phyloP scores from a whole-genome alignment of 192 early-diverging fungal genomes.

The Diversispora epigaea region DNA sequence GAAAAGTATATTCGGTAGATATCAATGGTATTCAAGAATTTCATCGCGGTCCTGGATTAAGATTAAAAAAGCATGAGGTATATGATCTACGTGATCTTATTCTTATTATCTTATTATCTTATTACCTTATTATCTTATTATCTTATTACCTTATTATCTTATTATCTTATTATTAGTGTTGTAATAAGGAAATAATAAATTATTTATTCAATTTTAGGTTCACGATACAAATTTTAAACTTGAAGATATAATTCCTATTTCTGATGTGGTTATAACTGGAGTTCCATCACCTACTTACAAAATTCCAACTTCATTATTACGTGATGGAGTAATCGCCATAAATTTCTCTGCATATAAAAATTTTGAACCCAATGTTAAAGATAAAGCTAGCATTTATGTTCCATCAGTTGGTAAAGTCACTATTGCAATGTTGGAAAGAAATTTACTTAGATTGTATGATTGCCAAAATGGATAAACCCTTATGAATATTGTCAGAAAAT shows the following conservation, averaged over 20 bases:
- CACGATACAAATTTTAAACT: conserved; percentile 68
- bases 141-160: background rate
- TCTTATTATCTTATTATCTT: background rate
- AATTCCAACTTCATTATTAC: conserved; percentile 79
- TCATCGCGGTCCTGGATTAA: conserved; percentile 65
- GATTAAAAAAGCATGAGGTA: conserved; percentile 66
- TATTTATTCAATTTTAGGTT: conserved; percentile 47
- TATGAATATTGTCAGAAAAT: background rate
- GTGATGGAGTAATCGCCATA: conserved; percentile 96
- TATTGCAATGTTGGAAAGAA: conserved; percentile 97
- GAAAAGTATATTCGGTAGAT: conserved; percentile 95
- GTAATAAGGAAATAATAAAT: background rate
- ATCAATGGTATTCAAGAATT: conserved; percentile 83
- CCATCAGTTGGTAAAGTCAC: conserved; percentile 98
- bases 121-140: too few relatives aligned
- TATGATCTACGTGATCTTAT: background rate
- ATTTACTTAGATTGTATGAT: conserved; percentile 85
- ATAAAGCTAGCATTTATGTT: conserved; percentile 94
- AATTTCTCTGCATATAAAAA: conserved; percentile 98
- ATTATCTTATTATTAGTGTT: background rate
- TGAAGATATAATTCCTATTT: conserved; percentile 79
- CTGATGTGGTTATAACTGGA: conserved; percentile 97
- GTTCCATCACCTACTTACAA: conserved; percentile 89
- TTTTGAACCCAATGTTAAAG: conserved; percentile 90
- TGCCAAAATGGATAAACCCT: conserved; percentile 53